phyloP scores from a whole-genome alignment of 2,329 filamentous ascomycete species.

The Fusarium paranaense region DNA sequence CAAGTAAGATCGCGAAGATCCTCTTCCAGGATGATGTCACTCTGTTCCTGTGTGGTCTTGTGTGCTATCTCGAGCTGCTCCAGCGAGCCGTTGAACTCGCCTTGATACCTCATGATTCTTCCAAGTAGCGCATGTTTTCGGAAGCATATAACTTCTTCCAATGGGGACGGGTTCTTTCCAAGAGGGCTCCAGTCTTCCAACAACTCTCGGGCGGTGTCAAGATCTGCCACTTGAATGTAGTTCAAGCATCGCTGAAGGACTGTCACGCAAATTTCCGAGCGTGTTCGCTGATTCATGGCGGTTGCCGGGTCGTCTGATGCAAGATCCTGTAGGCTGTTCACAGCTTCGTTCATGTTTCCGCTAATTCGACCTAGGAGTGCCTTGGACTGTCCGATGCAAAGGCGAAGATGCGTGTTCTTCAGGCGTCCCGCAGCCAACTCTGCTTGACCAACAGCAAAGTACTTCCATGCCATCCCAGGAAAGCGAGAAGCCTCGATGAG shows the following conservation, averaged over 20 bases:
- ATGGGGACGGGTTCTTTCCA: conserved; percentile 18
- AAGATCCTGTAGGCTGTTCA: conserved; percentile 25
- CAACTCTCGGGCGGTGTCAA: conserved; percentile 25
- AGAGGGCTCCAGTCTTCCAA: conserved; percentile 31
- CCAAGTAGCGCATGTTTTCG: conserved; percentile 36
- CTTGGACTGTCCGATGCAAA: conserved; percentile 32
- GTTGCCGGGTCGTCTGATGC: neutral
- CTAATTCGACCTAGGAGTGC: conserved; percentile 33
- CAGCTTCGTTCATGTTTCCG: conserved; percentile 36
- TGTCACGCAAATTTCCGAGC: conserved; percentile 29
- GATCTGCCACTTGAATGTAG: conserved; percentile 33
- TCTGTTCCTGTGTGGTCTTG: conserved; percentile 6
- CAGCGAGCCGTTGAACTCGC: conserved; percentile 27
- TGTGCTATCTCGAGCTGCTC: conserved; percentile 20
- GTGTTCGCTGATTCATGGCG: conserved; percentile 17
- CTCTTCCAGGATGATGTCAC: conserved; percentile 32
- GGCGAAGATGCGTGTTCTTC: conserved; percentile 34
- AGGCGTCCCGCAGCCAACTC: conserved; percentile 28
- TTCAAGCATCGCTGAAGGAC: conserved; percentile 34
- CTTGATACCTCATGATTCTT: conserved; percentile 30
- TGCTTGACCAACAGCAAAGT: conserved; percentile 33
- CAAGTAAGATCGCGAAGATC: conserved; percentile 36
- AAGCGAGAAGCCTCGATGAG: conserved; percentile 40
- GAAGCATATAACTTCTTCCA: conserved; percentile 32
- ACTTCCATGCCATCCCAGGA: conserved; percentile 40